These are phyloP conservation scores for Tanozyma kutaoensis DNA, from an alignment of 805 yeast genomes.

Conservation along the genomic window DNA sequence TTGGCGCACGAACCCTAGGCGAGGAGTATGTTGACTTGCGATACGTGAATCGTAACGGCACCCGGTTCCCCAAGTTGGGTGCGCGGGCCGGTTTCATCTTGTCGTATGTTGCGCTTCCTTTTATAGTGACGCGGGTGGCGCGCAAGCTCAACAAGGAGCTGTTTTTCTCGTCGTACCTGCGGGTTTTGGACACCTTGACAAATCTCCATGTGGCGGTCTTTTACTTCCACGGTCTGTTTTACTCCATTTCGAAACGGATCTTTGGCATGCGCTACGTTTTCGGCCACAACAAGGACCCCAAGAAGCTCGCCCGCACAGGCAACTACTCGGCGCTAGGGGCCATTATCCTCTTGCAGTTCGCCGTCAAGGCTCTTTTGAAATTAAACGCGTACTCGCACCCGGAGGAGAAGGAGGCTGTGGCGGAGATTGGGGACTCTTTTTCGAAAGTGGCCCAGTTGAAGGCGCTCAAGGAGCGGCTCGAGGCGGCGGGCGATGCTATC, in stretches of 20 bases:
- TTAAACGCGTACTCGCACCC: slow-evolving; percentile 10
- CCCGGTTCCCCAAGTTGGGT: slow-evolving; percentile 27
- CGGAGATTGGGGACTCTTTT: background rate
- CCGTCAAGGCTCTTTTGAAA: slow-evolving; percentile 27
- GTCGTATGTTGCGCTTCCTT: slow-evolving; percentile 54
- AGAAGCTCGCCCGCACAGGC: slow-evolving; percentile 29
- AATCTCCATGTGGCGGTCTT: slow-evolving; percentile 71
- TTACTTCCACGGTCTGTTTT: slow-evolving; percentile 73
- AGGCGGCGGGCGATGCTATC: slow-evolving; percentile 11
- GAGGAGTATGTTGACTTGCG: slow-evolving; percentile 85
- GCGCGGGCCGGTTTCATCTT: slow-evolving; percentile 46
- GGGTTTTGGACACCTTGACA: slow-evolving; percentile 37
- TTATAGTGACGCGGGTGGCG: slow-evolving; percentile 22
- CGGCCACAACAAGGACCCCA: slow-evolving; percentile 42
- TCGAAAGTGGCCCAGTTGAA: slow-evolving; percentile 5
- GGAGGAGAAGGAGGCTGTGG: background rate
- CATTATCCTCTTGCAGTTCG: slow-evolving; percentile 39
- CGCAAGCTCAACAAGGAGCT: slow-evolving; percentile 6
- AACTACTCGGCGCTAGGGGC: slow-evolving; percentile 70
- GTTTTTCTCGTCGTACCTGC: slow-evolving; percentile 27
- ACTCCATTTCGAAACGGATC: slow-evolving; percentile 61
- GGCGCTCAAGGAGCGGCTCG: slow-evolving; percentile 1
- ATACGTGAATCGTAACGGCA: slow-evolving; percentile 46
- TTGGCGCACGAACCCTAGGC: slow-evolving; percentile 76
- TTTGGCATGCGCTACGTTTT: slow-evolving; percentile 72